phyloP scores from a whole-genome alignment of 2,329 filamentous ascomycete species.

The Stagonosporopsis vannaccii region DNA sequence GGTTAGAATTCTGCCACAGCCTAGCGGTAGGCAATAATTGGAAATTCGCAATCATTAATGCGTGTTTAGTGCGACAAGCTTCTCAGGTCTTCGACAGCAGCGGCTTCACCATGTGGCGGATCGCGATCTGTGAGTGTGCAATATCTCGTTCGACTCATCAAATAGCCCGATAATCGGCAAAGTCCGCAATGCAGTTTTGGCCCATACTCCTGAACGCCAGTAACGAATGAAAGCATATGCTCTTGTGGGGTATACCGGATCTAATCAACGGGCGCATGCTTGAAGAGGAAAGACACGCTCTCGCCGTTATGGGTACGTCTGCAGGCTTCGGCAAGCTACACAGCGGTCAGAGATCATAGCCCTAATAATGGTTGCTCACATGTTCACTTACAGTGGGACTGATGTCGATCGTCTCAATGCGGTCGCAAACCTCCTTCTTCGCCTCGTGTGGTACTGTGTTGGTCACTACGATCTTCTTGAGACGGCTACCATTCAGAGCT shows the following conservation, averaged over 20 bases:
- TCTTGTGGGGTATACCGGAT: slow-evolving; percentile 13
- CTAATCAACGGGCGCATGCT: slow-evolving; percentile 65
- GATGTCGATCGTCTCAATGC: slow-evolving; percentile 90
- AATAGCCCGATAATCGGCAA: slow-evolving; percentile 10
- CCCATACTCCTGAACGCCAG: slow-evolving; percentile 28
- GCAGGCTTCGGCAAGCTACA: slow-evolving; percentile 71
- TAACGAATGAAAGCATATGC: slow-evolving; percentile 16
- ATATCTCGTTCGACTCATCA: slow-evolving; percentile 12
- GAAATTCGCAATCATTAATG: slow-evolving; percentile 23
- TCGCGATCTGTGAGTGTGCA: slow-evolving; percentile 11
- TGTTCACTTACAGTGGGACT: slow-evolving; percentile 70
- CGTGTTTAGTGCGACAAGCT: slow-evolving; percentile 22
- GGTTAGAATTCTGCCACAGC: slow-evolving; percentile 20
- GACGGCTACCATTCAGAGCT: slow-evolving; percentile 78
- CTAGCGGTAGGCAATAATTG: slow-evolving; percentile 20
- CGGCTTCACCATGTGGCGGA: slow-evolving; percentile 22
- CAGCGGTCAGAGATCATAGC: slow-evolving; percentile 19
- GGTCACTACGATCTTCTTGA: slow-evolving; percentile 84
- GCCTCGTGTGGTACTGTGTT: slow-evolving; percentile 86
- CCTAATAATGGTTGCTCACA: not conserved
- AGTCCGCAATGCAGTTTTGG: slow-evolving; percentile 17
- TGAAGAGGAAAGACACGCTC: slow-evolving; percentile 74
- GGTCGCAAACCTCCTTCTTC: slow-evolving; percentile 78
- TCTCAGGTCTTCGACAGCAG: slow-evolving; percentile 18
- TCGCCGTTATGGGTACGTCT: slow-evolving; percentile 75